phyloP scores from a whole-genome alignment of 208 protist species.

The Herpetomonas tarakana region DNA sequence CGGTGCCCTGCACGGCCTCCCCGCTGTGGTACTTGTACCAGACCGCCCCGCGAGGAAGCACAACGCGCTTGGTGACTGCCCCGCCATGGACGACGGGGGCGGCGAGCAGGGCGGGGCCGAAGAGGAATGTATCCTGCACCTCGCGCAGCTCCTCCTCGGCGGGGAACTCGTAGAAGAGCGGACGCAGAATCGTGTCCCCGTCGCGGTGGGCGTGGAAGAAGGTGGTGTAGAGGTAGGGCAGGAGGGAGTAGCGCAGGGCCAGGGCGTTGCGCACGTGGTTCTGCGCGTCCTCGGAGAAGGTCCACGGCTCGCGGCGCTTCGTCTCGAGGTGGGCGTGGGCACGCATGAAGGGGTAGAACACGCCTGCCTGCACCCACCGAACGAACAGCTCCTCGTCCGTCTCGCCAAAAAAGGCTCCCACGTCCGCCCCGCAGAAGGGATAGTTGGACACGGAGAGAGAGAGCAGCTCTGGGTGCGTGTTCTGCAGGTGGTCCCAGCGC shows the following conservation, averaged over 20 bases:
- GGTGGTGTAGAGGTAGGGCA: conserved; percentile 97
- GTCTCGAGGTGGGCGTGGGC: conserved; percentile 96
- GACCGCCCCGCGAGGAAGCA: conserved; percentile 60
- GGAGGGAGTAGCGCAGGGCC: conserved; percentile 90
- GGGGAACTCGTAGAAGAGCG: conserved; percentile 95
- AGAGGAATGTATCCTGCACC: conserved; percentile 91
- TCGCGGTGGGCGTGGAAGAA: conserved; percentile 84
- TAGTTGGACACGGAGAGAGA: conserved; percentile 95
- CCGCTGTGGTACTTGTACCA: conserved; percentile 81
- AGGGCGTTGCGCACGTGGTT: conserved; percentile 67
- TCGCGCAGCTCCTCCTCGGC: conserved; percentile 69
- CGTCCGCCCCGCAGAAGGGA: conserved; percentile 95
- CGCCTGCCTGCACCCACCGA: conserved; percentile 97
- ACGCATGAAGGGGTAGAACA: conserved; percentile 98
- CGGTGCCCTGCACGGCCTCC: conserved; percentile 14
- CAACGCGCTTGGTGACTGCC: conserved; percentile 42
- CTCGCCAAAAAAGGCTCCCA: conserved; percentile 99
- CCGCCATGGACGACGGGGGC: conserved; percentile 75
- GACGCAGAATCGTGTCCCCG: conserved; percentile 91
- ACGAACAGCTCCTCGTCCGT: conserved; percentile 94
- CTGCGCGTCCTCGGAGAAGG: conserved; percentile 81
- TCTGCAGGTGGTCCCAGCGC: conserved; percentile 94
- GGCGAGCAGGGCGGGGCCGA: conserved; percentile 88
- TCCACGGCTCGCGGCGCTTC: conserved; percentile 97
- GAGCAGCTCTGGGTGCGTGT: conserved; percentile 95